Base-by-base conservation (phyloP, 331 rosid genomes). In the Saraca asoca region DNA sequence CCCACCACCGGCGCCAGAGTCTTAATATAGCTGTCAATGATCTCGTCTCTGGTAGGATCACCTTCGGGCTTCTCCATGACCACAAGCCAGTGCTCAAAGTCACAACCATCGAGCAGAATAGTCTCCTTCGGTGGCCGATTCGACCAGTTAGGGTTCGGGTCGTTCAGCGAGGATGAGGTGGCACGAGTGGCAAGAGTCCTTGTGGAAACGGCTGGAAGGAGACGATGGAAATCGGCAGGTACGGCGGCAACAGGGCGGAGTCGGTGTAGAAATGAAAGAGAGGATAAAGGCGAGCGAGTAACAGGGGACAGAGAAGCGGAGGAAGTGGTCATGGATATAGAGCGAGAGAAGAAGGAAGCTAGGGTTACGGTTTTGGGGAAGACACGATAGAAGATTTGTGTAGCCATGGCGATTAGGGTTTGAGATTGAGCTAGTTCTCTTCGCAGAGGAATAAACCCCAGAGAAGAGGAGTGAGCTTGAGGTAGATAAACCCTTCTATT, bases 61-160 rank as follows among this genome's bases (percentile, higher is more conserved):
- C 85, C 95, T 67, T 78, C 90, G 0, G 97, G 99, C 42, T 84
- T 81, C 69, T 94, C 99, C 92, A 94, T 34, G 34, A 90, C 97
- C 10, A 94, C 81, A 56, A 94, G 96, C 99, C 97, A 94, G 79
- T 94, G 99, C 71, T 94, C 92, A 45, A 88, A 94, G 74, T 94
- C 97, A 66, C 97, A 94, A 2, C 99, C 99, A 38, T 94, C 99
- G 46, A 88, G 95, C 53, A 94, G 70, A 12, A 94, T 90, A 0
- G 97, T 94, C 82, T 94, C 98, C 64, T 90, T 88, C 1, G 99
- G 99, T 5, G 97, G 97, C 0, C 97, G 89, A 64, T 94, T 94
- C 11, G 95, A 88, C 97, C 96, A 90, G 80, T 90, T 88, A 2
- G 97, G 99, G 64, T 79, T 94, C 0, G 96, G 97, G 69, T 94